A percentile compares a stretch with the other conserved stretches of the same genome.
Conservation (phyloP, 2,329 filamentous ascomycete genomes). For the Huntiella moniliformis region DNA sequence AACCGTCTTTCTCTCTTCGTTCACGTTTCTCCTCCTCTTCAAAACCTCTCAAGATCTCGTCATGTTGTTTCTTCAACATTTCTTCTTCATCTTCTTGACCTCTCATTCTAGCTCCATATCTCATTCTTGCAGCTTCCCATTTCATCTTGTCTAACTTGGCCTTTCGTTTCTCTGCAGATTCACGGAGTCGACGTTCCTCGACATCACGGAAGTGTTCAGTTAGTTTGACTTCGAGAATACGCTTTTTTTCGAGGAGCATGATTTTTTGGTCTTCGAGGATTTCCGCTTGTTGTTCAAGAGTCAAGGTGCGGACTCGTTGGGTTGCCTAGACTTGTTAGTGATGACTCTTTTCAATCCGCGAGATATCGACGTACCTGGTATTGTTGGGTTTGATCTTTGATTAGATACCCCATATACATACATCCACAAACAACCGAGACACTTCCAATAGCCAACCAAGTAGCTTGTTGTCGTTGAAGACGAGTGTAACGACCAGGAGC, state of each 20-base stretch:
- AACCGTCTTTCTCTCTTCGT: background rate
- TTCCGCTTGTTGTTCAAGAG: conserved; percentile 26
- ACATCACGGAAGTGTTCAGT: background rate
- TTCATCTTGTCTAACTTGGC: background rate
- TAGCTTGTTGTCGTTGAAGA: background rate
- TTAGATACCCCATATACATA: conserved; percentile 28
- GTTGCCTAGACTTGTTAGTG: conserved; percentile 16
- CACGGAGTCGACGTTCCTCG: background rate
- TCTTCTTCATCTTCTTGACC: background rate
- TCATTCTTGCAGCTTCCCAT: background rate
- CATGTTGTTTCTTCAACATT: background rate
- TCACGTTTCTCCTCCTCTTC: background rate
- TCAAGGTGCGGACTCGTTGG: conserved; percentile 19
- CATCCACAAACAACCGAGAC: conserved; percentile 29
- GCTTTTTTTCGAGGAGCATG: conserved; percentile 1
- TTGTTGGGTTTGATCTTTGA: conserved; percentile 30
- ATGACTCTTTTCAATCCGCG: background rate
- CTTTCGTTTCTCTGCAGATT: background rate
- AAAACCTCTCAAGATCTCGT: background rate
- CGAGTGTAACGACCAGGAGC: background rate
- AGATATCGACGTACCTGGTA: conserved; percentile 19
- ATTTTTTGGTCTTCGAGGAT: conserved; percentile 25
- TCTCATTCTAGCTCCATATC: conserved; percentile 1
- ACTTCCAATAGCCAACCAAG: conserved; percentile 22
- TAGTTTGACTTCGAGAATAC: background rate